Base-by-base conservation (phyloP, 2,329 filamentous ascomycete species). In the Neoscytalidium dimidiatum region DNA sequence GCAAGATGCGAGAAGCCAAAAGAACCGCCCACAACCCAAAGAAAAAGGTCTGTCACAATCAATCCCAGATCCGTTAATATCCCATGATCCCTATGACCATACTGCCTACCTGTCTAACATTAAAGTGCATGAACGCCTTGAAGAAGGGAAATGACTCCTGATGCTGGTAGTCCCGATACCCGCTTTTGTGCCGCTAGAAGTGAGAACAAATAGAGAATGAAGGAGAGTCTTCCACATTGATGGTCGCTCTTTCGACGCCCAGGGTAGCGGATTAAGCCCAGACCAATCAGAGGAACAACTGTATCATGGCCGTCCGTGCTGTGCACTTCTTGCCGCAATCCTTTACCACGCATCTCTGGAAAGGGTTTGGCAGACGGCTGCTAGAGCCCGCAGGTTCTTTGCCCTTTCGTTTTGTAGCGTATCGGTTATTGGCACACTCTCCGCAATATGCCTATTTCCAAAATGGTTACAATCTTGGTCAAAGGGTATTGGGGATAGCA, bases 381-480 rank as follows among this genome's bases (percentile, higher is more conserved):
- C 17, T 69, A 66, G 46, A 72, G 73, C 56, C 51, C 1, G 17
- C 51, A 14, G 68, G 73, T 58, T 78, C 75, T 65, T 78, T 79
- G 58, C 78, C 78, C 58, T 78, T 81, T 43, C 74, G 70, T 62
- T 73, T 75, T 1, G 67, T 23, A 66, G 67, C 66, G 44, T 71
- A 64, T 9, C 80, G 79, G 38, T 79, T 78, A 7, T 75, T 70
- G 28, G 82, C 79, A 70, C 84, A 86, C 64, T 79, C 77, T 58
- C 84, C 84, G 69, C 84, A 86, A 67, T 86, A 86, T 2, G 82
- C 81, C 83, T 85, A 62, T 17, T 46, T 21, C 17, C 29, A 19
- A 8, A 9, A 6, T 41, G 17, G 49, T 71, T 61, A 71, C n/a
- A n/a, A n/a, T n/a, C n/a, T n/a, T n/a, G n/a, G n/a, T n/a, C n/a